Base-by-base conservation (phyloP, 345 rosid genomes). In the Euphorbia pulcherrima region DNA sequence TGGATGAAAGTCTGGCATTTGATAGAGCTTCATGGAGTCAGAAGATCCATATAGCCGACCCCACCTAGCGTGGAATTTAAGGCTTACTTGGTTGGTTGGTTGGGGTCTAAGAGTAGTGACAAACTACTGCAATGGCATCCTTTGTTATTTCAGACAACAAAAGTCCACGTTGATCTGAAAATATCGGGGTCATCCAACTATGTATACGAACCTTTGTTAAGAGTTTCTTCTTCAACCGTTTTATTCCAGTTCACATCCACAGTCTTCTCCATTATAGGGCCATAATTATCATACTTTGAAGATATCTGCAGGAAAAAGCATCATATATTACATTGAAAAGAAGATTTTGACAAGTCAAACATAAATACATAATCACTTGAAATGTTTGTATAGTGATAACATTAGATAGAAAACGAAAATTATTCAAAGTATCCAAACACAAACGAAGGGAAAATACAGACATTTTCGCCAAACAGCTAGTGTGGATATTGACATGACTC, bases 181-280 rank as follows among this genome's bases (percentile, higher is more conserved):
- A 2, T 23, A 7, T 23, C 10, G 33, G 1, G 60, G 37, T 4
- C 2, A 68, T 35, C 1, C 30, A 51, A 67, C 62, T 60, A 39
- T 26, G 17, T 11, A 52, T 33, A 51, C 20, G 47, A 79, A 85
- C 97, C 86, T 72, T 81, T 82, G 0, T 71, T 41, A 56, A 74
- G 77, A 50, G 77, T 81, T 2, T 76, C 84, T 60, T 81, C 79
- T 33, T 70, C 78, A 21, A 70, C 72, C 58, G 56, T 54, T 51
- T 85, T 82, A 56, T 68, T 74, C 89, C 83, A 81, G 12, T 73
- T 70, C 29, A 78, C 53, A 67, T 81, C 79, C 13, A 78, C 67
- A 14, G 73, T 46, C 74, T 83, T 84, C 26, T 83, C 83, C 39
- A 78, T 69, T 53, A 81, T 12, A 2, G 79, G 82, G 21, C 72